Base-by-base conservation (phyloP, 106 monocot species). In the Phalaenopsis equestris region DNA sequence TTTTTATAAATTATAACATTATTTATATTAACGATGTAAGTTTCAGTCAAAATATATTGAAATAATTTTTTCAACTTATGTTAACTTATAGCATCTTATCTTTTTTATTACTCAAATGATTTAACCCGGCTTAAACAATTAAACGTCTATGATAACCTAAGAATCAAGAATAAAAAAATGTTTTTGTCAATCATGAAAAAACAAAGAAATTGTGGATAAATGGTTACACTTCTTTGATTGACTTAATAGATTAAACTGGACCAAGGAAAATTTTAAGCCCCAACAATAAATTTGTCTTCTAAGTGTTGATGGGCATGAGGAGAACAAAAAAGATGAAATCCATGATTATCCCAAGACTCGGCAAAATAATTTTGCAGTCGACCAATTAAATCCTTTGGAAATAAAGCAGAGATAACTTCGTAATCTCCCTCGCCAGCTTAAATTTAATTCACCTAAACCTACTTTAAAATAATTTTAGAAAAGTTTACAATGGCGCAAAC, bases 181-280 rank as follows among this genome's bases (percentile, higher is more conserved):
- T 2, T n/a, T 38, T 14, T 12, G 38, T 39, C 7, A 39, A 70
- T 70, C 37, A 68, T 21, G 14, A 57, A 57, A 56, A 57, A 57
- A 57, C 14, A 39, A 39, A 70, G 15, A 12, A 70, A 70, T n/a
- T 70, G 14, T 39, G 14, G 38, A 39, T 9, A 70, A 39, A 38
- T 70, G 38, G 9, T 5, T 38, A 23, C 4, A n/a, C 12, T 1
- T 65, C 23, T 5, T 21, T 6, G 64, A 65, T 65, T 23, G 64
- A 10, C 64, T 23, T 65, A 65, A 65, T 65, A n/a, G n/a, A 65
- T 65, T 65, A 65, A 65, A 65, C 24, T 65, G 64, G 64, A 65
- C 24, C 23, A 24, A 65, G 11, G 24, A 6, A 65, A 5, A 65
- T 24, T 65, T 52, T 65, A 65, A 65, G 64, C 64, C 1, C 24